Base-by-base conservation (phyloP, 2,329 filamentous ascomycete genomes). In the Lecanicillium sp. region DNA sequence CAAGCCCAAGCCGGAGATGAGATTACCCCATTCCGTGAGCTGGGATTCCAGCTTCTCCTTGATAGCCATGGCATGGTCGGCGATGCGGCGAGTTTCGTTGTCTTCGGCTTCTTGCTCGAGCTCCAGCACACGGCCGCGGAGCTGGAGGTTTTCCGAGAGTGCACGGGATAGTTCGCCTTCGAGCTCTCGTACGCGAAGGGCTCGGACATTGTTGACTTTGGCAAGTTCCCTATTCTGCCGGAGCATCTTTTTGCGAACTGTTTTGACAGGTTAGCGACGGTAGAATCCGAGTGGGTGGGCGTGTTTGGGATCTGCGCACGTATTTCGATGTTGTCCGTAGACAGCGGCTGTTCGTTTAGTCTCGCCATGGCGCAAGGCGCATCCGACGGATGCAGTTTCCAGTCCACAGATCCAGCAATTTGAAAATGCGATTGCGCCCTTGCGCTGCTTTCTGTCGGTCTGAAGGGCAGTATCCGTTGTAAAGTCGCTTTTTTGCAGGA, bases 221-320 rank as follows among this genome's bases (percentile, higher is more conserved):
- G 85, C 85, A 46, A 92, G 82, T 53, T 92, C 86, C 61, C 84
- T 77, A 57, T 94, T 94, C 58, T 92, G 87, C 39, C 86, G 77
- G 52, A 89, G 68, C 55, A 89, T 87, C 56, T 83, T 81, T 53
- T 82, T 77, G 57, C 86, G 84, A 43, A 90, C 84, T 89, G 51
- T 45, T 34, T n/a, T 13, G 39, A 37, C 31, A 41, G 38, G 36
- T 49, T 35, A 46, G 32, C 29, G 42, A 54, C 25, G 51, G n/a
- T 25, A 11, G 22, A 25, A 11, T 6, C 11, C 11, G 22, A 27
- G 36, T 20, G 33, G 42, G 37, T 33, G 29, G 20, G 32, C 33
- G 34, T 19, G 27, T 8, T n/a, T 32, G 41, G 33, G 22, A 38
- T 44, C 20, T 37, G 73, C 81, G 60, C 69, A 87, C 84, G 67